Base-by-base conservation (phyloP, 2,329 filamentous ascomycete genomes). In the Monosporascus sp. region DNA sequence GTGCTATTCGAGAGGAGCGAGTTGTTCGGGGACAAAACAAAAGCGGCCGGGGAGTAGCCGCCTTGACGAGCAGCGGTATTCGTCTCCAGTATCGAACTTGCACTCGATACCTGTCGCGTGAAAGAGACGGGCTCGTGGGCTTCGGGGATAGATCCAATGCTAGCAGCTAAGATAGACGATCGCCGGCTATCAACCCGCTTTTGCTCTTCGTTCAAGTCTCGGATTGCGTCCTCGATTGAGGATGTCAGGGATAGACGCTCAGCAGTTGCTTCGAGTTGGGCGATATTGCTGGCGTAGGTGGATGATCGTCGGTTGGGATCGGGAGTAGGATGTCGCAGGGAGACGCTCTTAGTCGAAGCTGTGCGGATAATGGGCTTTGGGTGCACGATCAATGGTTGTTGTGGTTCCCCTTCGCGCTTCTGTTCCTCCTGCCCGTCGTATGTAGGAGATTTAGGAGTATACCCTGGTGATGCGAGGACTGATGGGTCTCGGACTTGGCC, bases 181-280 rank as follows among this genome's bases (percentile, higher is more conserved):
- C 80, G 78, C 56, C 82, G 78, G 65, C 84, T 89, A 65, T 88
- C 87, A 65, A 77, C 82, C 60, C 83, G 79, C 71, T 89, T 89
- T 65, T 88, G 75, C 69, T 89, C 85, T 56, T 83, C 76, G 69
- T 89, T 85, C 59, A 90, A 76, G 64, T 87, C 83, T 54, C 87
- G 81, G 62, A 91, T 92, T 61, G 89, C 87, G 73, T 88, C 83
- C 62, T 88, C 87, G 64, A 91, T 88, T 57, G 88, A 89, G 57
- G 85, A 88, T 53, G 84, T 86, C 74, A 82, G 81, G 61, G 86
- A 89, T 68, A 92, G 76, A 59, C 84, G 80, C 70, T 91, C 88
- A 48, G 88, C 88, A 11, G 84, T 86, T 59, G 87, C 85, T 70
- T 93, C 88, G 57, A 92, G 81, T 49, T 85, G 82, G 59, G 86